A percentile compares a stretch with the other conserved stretches of the same genome.
phyloP scores from a whole-genome alignment of 495 filamentous ascomycete species.

The Penicillium robsamsonii region DNA sequence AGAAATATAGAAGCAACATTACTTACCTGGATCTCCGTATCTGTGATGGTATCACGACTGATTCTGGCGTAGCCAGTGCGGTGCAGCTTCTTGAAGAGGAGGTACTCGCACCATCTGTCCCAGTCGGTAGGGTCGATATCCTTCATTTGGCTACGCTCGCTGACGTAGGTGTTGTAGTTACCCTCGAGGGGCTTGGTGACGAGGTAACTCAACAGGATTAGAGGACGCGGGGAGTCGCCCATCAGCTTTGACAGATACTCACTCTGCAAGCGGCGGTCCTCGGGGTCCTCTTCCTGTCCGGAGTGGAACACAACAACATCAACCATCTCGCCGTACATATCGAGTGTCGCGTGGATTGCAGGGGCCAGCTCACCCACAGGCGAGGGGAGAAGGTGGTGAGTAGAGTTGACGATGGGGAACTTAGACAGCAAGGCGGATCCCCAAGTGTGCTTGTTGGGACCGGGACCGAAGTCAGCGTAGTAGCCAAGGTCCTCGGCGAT shows the following conservation, averaged over 20 bases:
- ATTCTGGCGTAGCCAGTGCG: conserved; percentile 88
- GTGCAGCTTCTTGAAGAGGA: conserved; percentile 87
- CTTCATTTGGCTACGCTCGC: conserved; percentile 81
- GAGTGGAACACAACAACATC: conserved; percentile 99
- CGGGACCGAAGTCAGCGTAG: conserved; percentile 97
- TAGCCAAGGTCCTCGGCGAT: conserved; percentile 95
- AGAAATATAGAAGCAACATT: not conserved
- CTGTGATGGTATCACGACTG: conserved; percentile 86
- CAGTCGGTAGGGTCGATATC: conserved; percentile 93
- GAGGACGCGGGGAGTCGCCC: conserved; percentile 75
- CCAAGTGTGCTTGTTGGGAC: conserved; percentile 99
- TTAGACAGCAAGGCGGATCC: conserved; percentile 90
- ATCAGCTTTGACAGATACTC: conserved; percentile 87
- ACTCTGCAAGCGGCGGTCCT: conserved; percentile 85
- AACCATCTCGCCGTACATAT: conserved; percentile 84
- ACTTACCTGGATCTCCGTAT: conserved; percentile 90
- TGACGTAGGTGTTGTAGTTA: conserved; percentile 97
- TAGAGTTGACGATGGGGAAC: conserved; percentile 96
- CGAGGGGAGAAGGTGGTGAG: conserved; percentile 89
- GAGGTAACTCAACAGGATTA: conserved; percentile 86
- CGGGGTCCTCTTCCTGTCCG: conserved; percentile 94
- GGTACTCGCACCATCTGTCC: conserved; percentile 99
- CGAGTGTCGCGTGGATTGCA: conserved; percentile 91
- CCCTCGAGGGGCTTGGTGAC: conserved; percentile 87
- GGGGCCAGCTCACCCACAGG: conserved; percentile 94